These are phyloP conservation scores for Erythrophleum ivorense DNA, from an alignment of 331 rosid genomes.

Conservation along the genomic window DNA sequence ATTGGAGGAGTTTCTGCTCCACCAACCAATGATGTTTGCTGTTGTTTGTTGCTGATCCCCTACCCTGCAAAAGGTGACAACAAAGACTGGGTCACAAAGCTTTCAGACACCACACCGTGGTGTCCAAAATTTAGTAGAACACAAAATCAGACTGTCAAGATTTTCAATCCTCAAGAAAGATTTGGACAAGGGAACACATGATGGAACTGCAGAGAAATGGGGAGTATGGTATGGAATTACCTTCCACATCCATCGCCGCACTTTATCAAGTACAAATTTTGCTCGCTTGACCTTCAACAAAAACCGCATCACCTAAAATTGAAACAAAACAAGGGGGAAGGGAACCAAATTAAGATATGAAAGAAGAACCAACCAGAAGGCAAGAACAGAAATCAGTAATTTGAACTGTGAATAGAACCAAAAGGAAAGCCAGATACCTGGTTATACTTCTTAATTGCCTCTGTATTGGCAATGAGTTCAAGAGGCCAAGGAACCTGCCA, in stretches of 20 bases:
- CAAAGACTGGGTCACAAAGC: conserved; percentile 15
- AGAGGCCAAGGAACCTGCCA: conserved; percentile 98
- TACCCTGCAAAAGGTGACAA: conserved; percentile 66
- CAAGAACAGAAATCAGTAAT: conserved; percentile 30
- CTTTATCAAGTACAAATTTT: conserved; percentile 90
- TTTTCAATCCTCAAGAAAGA: conserved; percentile 27
- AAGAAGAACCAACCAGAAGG: conserved; percentile 33
- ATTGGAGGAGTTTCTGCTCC: conserved; percentile 98
- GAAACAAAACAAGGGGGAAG: neutral
- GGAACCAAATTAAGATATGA: conserved; percentile 24
- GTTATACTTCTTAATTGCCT: conserved; percentile 96
- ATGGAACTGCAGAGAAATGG: conserved; percentile 19
- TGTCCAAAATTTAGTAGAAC: conserved; percentile 20
- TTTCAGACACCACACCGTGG: conserved; percentile 25
- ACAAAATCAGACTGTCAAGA: conserved; percentile 20
- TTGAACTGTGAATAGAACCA: conserved; percentile 30
- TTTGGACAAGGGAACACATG: conserved; percentile 29
- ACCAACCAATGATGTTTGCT: conserved; percentile 88
- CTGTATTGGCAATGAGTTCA: conserved; percentile 90
- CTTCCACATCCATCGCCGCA: conserved; percentile 99
- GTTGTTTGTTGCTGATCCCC: conserved; percentile 59
- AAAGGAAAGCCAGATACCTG: conserved; percentile 59
- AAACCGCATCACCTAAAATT: conserved; percentile 85
- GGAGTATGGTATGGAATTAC: conserved; percentile 48
- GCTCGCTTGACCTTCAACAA: conserved; percentile 97